These are phyloP conservation scores for Hypoxylon fuscum DNA, from an alignment of 495 filamentous ascomycete species.

Conservation along the genomic window DNA sequence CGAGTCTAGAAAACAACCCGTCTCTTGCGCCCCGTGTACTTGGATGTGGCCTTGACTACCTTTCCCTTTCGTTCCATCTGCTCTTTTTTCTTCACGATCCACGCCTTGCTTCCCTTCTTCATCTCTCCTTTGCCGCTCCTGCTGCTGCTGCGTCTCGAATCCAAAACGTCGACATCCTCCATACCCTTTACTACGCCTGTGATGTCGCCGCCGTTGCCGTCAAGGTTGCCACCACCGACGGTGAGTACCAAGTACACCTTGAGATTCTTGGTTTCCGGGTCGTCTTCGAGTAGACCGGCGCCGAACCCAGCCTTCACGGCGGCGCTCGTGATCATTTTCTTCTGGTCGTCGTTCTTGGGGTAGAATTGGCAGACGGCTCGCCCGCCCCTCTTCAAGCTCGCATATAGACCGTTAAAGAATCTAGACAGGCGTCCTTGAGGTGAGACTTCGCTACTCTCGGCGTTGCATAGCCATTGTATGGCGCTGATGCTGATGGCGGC, in stretches of 20 bases:
- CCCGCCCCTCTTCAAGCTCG: conserved; percentile 82
- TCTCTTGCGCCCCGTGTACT: conserved; percentile 91
- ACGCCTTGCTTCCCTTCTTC: conserved; percentile 83
- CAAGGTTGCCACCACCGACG: conserved; percentile 80
- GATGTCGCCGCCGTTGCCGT: conserved; percentile 74
- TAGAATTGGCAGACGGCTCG: conserved; percentile 97
- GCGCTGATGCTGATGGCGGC: conserved; percentile 94
- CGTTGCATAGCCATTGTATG: conserved; percentile 98
- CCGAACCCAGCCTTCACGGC: conserved; percentile 95
- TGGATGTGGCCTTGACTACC: conserved; percentile 87
- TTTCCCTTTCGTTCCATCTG: conserved; percentile 95
- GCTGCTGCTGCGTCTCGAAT: conserved; percentile 68
- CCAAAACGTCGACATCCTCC: conserved; percentile 86
- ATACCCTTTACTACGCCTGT: conserved; percentile 85
- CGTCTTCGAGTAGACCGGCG: conserved; percentile 93
- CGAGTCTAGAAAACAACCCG: conserved; percentile 62
- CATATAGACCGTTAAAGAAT: conserved; percentile 94
- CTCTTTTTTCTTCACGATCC: conserved; percentile 95
- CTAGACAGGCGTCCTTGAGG: conserved; percentile 76
- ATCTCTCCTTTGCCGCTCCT: conserved; percentile 60
- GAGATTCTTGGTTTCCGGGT: conserved; percentile 90
- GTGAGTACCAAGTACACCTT: conserved; percentile 96
- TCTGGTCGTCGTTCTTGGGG: conserved; percentile 91
- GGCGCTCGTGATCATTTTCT: conserved; percentile 86
- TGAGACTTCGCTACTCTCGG: conserved; percentile 83